A percentile compares a stretch with the other conserved stretches of the same genome.
Evolutionary conservation across 2,329 filamentous ascomycete genomes (phyloP).

Genomic region (Arachnomyces sp.): DNA sequence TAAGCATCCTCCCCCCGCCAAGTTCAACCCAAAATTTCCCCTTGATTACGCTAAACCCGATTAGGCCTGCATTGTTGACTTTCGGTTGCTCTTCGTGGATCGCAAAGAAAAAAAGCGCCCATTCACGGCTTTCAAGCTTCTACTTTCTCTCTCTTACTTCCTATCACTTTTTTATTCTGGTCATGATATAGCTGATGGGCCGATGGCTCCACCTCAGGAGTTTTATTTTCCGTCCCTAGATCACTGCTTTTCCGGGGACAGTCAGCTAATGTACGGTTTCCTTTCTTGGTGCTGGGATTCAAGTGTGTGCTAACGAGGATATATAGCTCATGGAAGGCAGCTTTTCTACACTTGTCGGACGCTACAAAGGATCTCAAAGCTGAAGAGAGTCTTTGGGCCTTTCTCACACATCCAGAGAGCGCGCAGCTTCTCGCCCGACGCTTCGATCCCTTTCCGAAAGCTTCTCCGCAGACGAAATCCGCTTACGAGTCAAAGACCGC

Average conservation of each 20-base stretch:
- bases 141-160: neutral
- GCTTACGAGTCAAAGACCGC: constrained; percentile 78
- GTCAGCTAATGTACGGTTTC: constrained; percentile 60
- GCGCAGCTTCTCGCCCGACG: constrained; percentile 60
- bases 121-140: neutral
- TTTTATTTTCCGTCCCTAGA: constrained; percentile 78
- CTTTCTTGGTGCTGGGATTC: constrained; percentile 1
- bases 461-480: constrained; percentile 56
- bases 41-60: constrained; percentile 23
- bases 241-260: constrained; percentile 73
- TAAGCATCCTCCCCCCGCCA: too few species aligned
- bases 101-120: neutral
- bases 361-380: constrained; percentile 39
- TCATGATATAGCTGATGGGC: constrained; percentile 33
- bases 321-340: constrained; percentile 52
- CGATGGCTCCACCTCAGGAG: constrained; percentile 64
- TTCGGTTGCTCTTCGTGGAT: constrained; percentile 14
- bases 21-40: neutral
- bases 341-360: constrained; percentile 44
- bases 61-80: constrained; percentile 30
- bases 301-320: constrained; percentile 19
- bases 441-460: constrained; percentile 56
- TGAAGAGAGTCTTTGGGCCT: constrained; percentile 53
- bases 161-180: constrained; percentile 2
- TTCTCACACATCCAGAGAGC: constrained; percentile 63